A percentile compares a stretch with the other conserved stretches of the same genome.
Evolutionary conservation across 352 stramenopile genomes (phyloP).

Genomic region (Phytophthora brassicae): DNA sequence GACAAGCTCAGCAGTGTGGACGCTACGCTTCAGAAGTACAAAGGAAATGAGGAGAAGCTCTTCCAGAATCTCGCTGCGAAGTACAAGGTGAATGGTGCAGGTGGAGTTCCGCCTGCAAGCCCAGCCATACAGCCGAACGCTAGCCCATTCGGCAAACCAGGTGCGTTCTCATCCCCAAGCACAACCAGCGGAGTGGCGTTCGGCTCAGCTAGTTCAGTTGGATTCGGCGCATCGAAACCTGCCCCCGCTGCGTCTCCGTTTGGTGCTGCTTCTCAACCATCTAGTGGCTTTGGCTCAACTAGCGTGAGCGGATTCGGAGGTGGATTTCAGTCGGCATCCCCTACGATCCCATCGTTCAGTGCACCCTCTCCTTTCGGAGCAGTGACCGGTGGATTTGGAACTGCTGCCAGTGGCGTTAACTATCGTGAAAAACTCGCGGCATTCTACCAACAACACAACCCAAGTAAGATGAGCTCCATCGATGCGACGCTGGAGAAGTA

Average conservation of each 20-base stretch:
- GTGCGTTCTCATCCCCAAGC: constrained; percentile 38
- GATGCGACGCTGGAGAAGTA: constrained; percentile 76
- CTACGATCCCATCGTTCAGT: constrained; percentile 26
- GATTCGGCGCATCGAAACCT: constrained; percentile 41
- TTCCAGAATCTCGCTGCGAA: constrained; percentile 72
- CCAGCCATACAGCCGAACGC: constrained; percentile 44
- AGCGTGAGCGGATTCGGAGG: constrained; percentile 33
- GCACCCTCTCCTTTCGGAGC: constrained; percentile 38
- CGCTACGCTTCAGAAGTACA: constrained; percentile 89
- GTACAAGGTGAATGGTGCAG: constrained; percentile 59
- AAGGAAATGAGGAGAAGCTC: constrained; percentile 78
- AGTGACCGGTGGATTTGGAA: constrained; percentile 34
- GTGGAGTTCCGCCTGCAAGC: constrained; percentile 28
- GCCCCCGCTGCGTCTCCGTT: constrained; percentile 46
- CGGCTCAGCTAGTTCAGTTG: constrained; percentile 40
- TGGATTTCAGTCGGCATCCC: constrained; percentile 27
- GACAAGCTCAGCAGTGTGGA: constrained; percentile 88
- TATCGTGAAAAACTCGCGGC: constrained; percentile 57
- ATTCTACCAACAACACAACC: constrained; percentile 81
- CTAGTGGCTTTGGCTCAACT: constrained; percentile 26
- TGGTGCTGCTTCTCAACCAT: constrained; percentile 28
- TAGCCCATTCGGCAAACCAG: constrained; percentile 69
- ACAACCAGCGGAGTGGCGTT: constrained; percentile 33
- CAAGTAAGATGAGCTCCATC: constrained; percentile 66
- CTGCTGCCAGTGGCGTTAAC: constrained; percentile 31